These are phyloP conservation scores for Verticillium zaregamsianum DNA, from an alignment of 2,329 filamentous ascomycete species.

Conservation along the genomic window DNA sequence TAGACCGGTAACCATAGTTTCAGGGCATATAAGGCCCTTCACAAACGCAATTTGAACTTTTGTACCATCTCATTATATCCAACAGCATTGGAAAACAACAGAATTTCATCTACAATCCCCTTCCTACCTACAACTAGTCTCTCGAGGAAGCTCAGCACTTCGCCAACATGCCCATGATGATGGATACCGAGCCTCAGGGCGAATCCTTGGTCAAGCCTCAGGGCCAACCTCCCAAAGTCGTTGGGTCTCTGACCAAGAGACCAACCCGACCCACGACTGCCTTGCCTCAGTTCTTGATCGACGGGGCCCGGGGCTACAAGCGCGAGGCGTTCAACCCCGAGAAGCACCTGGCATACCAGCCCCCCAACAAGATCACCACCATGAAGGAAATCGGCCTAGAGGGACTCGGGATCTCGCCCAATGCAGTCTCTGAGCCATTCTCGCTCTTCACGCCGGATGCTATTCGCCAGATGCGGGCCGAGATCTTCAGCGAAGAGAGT, in stretches of 20 bases:
- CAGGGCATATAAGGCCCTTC: background rate
- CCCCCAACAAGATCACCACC: constrained; percentile 46
- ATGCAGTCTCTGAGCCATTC: constrained; percentile 63
- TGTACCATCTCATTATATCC: too few species aligned
- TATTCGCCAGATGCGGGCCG: constrained; percentile 55
- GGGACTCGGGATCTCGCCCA: constrained; percentile 53
- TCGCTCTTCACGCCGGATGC: constrained; percentile 58
- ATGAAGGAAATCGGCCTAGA: constrained; percentile 61
- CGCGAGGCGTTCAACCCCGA: constrained; percentile 42
- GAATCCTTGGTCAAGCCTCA: background rate
- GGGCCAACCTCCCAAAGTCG: constrained; percentile 13
- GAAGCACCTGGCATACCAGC: constrained; percentile 50
- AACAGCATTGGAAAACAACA: too few species aligned
- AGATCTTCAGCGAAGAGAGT: constrained; percentile 56
- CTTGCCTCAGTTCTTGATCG: constrained; percentile 22
- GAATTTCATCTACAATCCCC: too few species aligned
- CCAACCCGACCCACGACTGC: constrained; percentile 19
- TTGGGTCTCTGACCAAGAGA: constrained; percentile 24
- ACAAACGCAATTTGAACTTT: background rate
- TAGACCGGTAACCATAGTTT: background rate
- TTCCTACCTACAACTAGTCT: background rate
- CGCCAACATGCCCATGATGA: background rate
- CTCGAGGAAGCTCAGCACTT: background rate
- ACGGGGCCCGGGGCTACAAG: constrained; percentile 14
- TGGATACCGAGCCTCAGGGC: background rate